Evolutionary conservation across 2,329 filamentous ascomycete species (phyloP), one percentile per base, ranked within the genome.

Genomic region (Didymella segeticola): DNA sequence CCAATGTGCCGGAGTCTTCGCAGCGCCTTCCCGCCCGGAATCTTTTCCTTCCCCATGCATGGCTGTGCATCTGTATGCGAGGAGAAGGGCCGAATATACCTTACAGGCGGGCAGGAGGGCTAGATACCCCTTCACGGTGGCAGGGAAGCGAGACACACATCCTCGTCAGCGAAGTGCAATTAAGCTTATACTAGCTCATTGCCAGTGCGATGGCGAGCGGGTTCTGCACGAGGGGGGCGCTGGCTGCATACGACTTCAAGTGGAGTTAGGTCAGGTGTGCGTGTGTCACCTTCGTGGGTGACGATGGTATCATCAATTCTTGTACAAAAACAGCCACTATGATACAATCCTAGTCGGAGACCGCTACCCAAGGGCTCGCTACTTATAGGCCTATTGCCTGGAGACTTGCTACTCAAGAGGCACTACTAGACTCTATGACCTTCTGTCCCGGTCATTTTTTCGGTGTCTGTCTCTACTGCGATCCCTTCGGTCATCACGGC

Each of bases 381-480:
- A 20, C 14, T n/a, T n/a, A n/a, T n/a, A n/a, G n/a, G n/a, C n/a
- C n/a, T n/a, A n/a, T n/a, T n/a, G n/a, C n/a, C n/a, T n/a, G n/a
- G n/a, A n/a, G n/a, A n/a, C n/a, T n/a, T n/a, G n/a, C n/a, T n/a
- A n/a, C 12, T 17, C 17, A 22, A 23, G 12, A 19, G 25, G 29
- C 38, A 14, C 15, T 15, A 4, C 27, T 29, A 12, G 4, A 12
- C 14, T 22, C 31, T 41, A 67, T 14, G 68, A 61, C 9, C 69
- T 60, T 12, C 70, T 67, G 19, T 77, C 73, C 26, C 73, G 64
- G 49, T 79, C 72, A 37, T 72, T 69, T 27, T 71, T 75, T 55
- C 73, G 70, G 50, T 76, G 69, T 29, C 77, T 71, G 59, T 79
- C 75, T 39, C 75, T 71, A 63, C 70, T 75, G 41, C 72, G 68